Evolutionary conservation across 202 grass and related monocot species (phyloP), one percentile per base, ranked within the genome.

Genomic region (Zoysia matrella): DNA sequence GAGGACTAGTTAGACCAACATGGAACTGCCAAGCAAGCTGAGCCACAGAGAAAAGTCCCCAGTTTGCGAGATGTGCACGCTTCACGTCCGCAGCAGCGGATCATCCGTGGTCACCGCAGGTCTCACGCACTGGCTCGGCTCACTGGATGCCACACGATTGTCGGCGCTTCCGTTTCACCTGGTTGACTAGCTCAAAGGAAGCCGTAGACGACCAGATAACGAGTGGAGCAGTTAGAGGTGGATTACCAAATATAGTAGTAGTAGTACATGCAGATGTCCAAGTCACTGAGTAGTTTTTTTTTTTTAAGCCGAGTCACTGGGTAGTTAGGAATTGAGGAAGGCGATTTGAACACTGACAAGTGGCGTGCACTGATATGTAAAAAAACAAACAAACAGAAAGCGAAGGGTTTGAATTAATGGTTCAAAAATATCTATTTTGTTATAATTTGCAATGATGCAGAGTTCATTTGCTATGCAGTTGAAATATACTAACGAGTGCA

Each of bases 211-310:
- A 39, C 45, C 39, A 56, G 79, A n/a, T 22, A 57, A 36, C 30
- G 30, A 36, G 54, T 5, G n/a, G 54, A 63, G 52, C 81, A 69
- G 69, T 66, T 64, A 57, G 10, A 69, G 53, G 69, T 80, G 15
- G 81, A 80, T 84, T 30, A 71, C 81, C 69, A 9, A 84, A 75
- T 48, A 39, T 47, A 67, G 52, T 11, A 8, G 30, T 36, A 47
- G 22, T 4, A 43, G 15, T 0, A 41, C 14, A n/a, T 4, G 13
- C n/a, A 60, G 6, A 60, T 7, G 40, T 67, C 22, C 58, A 51
- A 36, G 22, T 16, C 15, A 66, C 64, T 78, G 67, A 42, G 66
- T 57, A 60, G 1, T 50, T 1, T 2, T 7, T 41, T 47, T 22
- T 36, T 36, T 36, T 36, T 1, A 36, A 36, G 1, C 30, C 30